Base-by-base conservation (phyloP, 768 basidiomycete genomes). In the Favolaschia claudopus region DNA sequence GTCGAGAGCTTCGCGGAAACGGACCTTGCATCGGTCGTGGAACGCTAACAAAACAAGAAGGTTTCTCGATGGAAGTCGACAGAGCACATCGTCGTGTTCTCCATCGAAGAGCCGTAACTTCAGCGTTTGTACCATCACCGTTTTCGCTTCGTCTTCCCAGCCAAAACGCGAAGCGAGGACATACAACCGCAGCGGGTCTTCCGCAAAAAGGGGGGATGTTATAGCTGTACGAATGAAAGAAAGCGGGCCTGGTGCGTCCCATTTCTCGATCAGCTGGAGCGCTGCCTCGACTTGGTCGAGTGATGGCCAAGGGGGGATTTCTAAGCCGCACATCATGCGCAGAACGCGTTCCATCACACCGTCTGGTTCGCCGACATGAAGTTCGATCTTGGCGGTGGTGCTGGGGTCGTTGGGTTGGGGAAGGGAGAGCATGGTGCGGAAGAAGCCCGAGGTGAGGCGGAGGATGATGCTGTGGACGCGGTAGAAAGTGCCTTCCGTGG, bases 101-200 rank as follows among this genome's bases (percentile, higher is more conserved):
- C 76, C 73, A 15, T 74, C 70, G 55, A 76, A 74, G 2, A 86
- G 67, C 49, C 78, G 70, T 14, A 81, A 60, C 15, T 64, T 63
- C 20, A 85, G 66, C 9, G 83, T 82, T 34, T 73, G 66, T 19
- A 74, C 70, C 4, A 82, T 76, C 3, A 82, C 80, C 12, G 76
- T 53, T 57, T 71, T 72, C 7, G 77, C 75, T 65, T 83, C 82
- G 38, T 78, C 74, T 39, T 71, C 71, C 80, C 82, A 83, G 7
- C 75, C 77, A 51, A 75, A 78, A 29, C 74, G 74, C 19, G 77
- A 75, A 8, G 80, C 75, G 38, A 85, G 70, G 3, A 74, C 79
- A 54, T 83, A 84, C 10, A 83, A 70, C 19, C 81, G 77, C n/a
- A 85, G 62, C 2, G 84, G 81, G 13, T 79, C 71, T 6, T 67